Percentiles rank a stretch among this genome's conserved stretches.
These are phyloP conservation scores for Cruciata laevipes DNA, from an alignment of 257 asterid species.

Conservation along the genomic window DNA sequence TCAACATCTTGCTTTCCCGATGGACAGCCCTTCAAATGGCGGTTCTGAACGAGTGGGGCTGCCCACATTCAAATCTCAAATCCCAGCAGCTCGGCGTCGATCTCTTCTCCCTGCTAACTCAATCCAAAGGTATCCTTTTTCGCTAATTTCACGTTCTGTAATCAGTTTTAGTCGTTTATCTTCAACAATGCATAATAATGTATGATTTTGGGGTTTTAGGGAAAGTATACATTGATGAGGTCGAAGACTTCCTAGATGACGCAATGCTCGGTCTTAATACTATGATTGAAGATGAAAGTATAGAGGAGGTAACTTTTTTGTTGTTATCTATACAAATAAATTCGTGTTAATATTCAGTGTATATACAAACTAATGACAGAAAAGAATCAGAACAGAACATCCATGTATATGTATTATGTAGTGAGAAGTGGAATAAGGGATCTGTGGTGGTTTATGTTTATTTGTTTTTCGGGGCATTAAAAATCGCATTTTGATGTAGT, in stretches of 20 bases:
- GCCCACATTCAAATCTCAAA: slow-evolving; percentile 45
- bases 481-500: background rate
- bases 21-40: slow-evolving; percentile 79
- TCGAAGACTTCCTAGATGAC: slow-evolving; percentile 61
- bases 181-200: background rate
- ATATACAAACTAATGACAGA: background rate
- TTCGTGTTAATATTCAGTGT: too few species aligned
- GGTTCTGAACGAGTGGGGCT: slow-evolving; percentile 67
- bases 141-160: too few species aligned
- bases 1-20: slow-evolving; percentile 39
- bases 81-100: slow-evolving; percentile 34
- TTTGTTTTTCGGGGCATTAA: background rate
- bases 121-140: slow-evolving; percentile 38
- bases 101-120: slow-evolving; percentile 38
- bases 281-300: slow-evolving; percentile 58
- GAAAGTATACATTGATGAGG: slow-evolving; percentile 51
- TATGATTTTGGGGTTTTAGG: slow-evolving; percentile 20
- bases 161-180: background rate
- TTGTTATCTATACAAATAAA: too few species aligned
- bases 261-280: slow-evolving; percentile 54
- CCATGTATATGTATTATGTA: background rate
- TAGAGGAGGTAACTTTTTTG: slow-evolving; percentile 50
- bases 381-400: background rate
- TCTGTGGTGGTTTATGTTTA: background rate
- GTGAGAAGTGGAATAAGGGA: background rate